Base-by-base conservation (phyloP, 2,329 filamentous ascomycete genomes). In the Xylariaceae sp. region DNA sequence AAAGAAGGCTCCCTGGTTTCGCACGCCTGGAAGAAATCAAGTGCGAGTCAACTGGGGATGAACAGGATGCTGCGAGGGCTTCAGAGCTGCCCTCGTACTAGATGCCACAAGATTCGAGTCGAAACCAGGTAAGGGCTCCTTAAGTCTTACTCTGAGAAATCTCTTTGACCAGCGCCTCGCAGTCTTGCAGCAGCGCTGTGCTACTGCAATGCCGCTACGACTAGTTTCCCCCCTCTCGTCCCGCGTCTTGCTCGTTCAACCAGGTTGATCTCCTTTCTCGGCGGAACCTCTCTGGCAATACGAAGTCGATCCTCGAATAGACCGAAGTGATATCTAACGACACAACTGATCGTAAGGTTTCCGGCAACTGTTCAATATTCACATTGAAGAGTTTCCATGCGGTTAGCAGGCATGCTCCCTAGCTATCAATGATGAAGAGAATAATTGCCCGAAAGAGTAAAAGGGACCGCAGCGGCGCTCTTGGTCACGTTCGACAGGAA, bases 101-200 rank as follows among this genome's bases (percentile, higher is more conserved):
- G 48, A 56, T 52, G 43, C 50, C 54, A 57, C 52, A 55, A 42
- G 52, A 50, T 44, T 44, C 52, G 44, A 44, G 42, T 45, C 41
- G 47, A 51, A 48, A 49, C 47, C 53, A 52, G 47, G 45, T 47
- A 58, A 56, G 49, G 55, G 54, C 52, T 42, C 40, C 49, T 55
- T 49, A 50, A 46, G 49, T 45, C 53, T 56, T 53, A 48, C 53
- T 52, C 52, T 50, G 50, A 47, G 39, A 41, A 49, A 50, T 47
- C 48, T 53, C 49, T 48, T 50, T 47, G 46, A 41, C 52, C 54
- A 53, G 48, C 49, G 44, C 48, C 42, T 49, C 43, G 44, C 47
- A 50, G 55, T 49, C 46, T 52, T 50, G 54, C 55, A 53, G 54
- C 53, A 58, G 53, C 53, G 54, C 51, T 59, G 59, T 62, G 54